Percentiles rank a stretch among this genome's conserved stretches.
Conservation (phyloP, 148 eudicot species). For the Camellia sinensis region DNA sequence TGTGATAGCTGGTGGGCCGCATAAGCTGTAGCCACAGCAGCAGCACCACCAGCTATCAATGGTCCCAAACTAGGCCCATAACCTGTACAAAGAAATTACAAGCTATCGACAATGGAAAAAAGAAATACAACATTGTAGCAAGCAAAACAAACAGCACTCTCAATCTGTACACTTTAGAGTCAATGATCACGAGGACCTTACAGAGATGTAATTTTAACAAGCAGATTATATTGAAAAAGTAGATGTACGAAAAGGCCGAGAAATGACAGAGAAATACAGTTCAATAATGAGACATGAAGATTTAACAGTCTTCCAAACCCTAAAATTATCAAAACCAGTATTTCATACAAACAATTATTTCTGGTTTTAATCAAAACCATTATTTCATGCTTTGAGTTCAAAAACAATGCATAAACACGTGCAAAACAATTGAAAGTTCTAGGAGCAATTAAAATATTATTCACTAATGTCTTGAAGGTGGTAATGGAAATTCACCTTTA, state of each 20-base stretch:
- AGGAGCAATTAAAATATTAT: background rate
- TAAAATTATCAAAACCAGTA: too few species aligned
- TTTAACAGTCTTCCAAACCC: background rate
- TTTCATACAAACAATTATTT: background rate
- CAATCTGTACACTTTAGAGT: background rate
- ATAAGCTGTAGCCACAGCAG: too few species aligned
- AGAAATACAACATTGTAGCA: background rate
- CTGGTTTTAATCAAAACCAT: background rate
- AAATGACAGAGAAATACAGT: background rate
- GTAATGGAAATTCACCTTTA: background rate
- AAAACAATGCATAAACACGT: background rate
- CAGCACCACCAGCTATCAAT: too few species aligned
- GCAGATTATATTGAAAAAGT: background rate
- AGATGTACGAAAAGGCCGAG: background rate
- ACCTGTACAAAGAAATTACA: too few species aligned
- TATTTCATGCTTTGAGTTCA: background rate
- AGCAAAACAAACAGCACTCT: background rate
- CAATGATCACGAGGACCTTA: background rate
- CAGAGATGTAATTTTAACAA: background rate
- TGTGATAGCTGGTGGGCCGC: too few species aligned
- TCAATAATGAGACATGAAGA: background rate
- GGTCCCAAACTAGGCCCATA: too few species aligned
- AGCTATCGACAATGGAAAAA: too few species aligned
- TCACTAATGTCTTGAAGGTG: constrained; percentile 12
- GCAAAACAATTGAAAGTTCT: background rate